Base-by-base conservation (phyloP, 768 basidiomycete species). In the Amanita inopinata region DNA sequence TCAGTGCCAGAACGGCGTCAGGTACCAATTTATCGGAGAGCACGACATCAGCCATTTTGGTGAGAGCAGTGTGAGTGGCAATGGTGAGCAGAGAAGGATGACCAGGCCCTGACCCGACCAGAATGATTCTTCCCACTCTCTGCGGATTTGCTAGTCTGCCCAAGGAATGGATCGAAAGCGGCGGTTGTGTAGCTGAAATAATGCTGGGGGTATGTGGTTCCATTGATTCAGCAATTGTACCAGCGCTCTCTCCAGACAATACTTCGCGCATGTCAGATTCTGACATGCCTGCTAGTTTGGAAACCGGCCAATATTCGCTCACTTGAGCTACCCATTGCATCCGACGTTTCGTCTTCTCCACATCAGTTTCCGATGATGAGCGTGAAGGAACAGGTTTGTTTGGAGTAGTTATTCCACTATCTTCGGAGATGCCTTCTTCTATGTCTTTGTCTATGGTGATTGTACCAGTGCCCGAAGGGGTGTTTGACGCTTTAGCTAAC, bases 21-120 rank as follows among this genome's bases (percentile, higher is more conserved):
- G 94, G 94, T 2, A 98, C 94, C 20, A 99, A 83, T 54, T 99
- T 99, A 65, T 99, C 96, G 10, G 91, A 87, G 9, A 99, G 76
- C 8, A 98, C 88, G 18, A 96, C 66, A 49, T 94, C 81, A 1
- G 92, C 89, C 20, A 78, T 70, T 43, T 72, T 69, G 1, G 86
- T 89, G 32, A 99, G 73, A 0, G 84, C 78, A 12, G 70, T 73
- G 51, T 87, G 86, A 0, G 92, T 87, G 1, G 92, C 88, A 5
- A 87, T 62, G 1, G 96, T 97, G 39, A 99, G 78, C 12, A 99
- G 73, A 2, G 86, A 83, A 0, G 94, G 91, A 49, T 94, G 91
- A 3, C 96, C 96, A 1, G 96, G 92, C 1, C 96, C 96, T 10
- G 92, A 94, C 3, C 96, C 93, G 20, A 92, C 81, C 11, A 99